phyloP scores from a whole-genome alignment of 2,329 filamentous ascomycete species.

The Colletotrichum liaoningense region DNA sequence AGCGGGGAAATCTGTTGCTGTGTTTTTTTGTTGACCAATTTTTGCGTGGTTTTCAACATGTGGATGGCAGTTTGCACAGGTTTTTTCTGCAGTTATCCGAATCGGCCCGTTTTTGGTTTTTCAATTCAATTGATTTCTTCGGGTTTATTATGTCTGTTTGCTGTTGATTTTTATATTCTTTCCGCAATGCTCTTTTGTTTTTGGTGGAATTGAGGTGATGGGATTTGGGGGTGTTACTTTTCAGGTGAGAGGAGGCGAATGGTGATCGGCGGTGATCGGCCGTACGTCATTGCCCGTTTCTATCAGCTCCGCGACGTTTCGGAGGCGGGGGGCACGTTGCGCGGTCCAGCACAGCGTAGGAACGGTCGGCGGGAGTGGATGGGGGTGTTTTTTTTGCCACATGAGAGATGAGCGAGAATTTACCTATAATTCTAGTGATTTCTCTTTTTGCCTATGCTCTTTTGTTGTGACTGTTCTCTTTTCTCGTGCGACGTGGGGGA shows the following conservation, averaged over 20 bases:
- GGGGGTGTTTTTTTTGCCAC: neutral
- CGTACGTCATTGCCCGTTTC: constrained; percentile 19
- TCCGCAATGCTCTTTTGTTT: too few relatives aligned
- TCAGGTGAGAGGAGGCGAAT: constrained; percentile 30
- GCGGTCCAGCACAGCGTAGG: neutral
- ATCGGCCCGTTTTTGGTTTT: neutral
- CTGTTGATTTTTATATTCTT: too few relatives aligned
- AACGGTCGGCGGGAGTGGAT: neutral
- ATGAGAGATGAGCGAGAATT: neutral
- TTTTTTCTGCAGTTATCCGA: neutral
- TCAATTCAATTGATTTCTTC: too few relatives aligned
- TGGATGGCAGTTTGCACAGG: neutral
- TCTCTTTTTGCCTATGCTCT: too few relatives aligned
- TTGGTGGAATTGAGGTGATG: too few relatives aligned
- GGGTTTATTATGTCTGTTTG: too few relatives aligned
- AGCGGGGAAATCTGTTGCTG: constrained; percentile 1
- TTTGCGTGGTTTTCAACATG: neutral
- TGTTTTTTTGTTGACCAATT: neutral
- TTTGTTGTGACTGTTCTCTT: neutral
- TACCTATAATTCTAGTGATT: neutral
- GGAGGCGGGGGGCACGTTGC: too few relatives aligned
- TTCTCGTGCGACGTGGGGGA: neutral
- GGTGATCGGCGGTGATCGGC: constrained; percentile 35
- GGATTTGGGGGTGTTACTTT: constrained; percentile 10
- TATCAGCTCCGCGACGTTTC: neutral